These are phyloP conservation scores for Colletotrichum scovillei DNA, from an alignment of 2,329 filamentous ascomycete genomes.

Conservation along the genomic window DNA sequence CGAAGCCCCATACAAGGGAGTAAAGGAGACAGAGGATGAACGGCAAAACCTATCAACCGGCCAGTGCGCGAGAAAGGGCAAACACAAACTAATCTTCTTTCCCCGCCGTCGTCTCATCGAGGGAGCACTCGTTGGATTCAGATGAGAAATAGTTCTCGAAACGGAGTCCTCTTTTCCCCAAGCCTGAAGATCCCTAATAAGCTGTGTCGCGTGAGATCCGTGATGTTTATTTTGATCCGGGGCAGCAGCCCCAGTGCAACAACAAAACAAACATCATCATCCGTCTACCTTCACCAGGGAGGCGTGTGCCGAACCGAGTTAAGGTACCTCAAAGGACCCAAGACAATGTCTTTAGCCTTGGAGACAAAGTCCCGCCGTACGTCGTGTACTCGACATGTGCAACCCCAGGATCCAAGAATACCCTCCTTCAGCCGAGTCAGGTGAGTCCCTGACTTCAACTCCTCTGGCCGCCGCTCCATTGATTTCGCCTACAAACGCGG, in stretches of 20 bases:
- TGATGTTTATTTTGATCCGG: not conserved
- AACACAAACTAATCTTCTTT: not conserved
- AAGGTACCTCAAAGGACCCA: not conserved
- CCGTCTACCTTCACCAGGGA: not conserved
- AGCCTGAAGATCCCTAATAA: slow-evolving; percentile 1
- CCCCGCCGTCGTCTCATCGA: not conserved
- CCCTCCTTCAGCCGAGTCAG: slow-evolving; percentile 16
- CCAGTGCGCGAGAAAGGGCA: not conserved
- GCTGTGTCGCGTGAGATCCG: not conserved
- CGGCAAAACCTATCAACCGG: not conserved
- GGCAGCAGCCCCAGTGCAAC: not conserved
- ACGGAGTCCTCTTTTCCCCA: not conserved
- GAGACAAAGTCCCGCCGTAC: not conserved
- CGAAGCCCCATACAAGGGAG: not conserved
- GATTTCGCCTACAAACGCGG: not conserved
- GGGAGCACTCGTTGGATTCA: not conserved
- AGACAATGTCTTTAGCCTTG: slow-evolving; percentile 16
- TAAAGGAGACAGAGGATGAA: not conserved
- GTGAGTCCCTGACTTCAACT: not conserved
- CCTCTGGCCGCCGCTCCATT: not conserved
- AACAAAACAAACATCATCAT: not conserved
- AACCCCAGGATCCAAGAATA: slow-evolving; percentile 25
- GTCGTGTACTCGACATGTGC: slow-evolving; percentile 3
- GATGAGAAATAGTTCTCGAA: not conserved
- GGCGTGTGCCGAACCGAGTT: not conserved